Evolutionary conservation across 2,329 filamentous ascomycete genomes (phyloP).

Genomic region (Diplodia mutila): DNA sequence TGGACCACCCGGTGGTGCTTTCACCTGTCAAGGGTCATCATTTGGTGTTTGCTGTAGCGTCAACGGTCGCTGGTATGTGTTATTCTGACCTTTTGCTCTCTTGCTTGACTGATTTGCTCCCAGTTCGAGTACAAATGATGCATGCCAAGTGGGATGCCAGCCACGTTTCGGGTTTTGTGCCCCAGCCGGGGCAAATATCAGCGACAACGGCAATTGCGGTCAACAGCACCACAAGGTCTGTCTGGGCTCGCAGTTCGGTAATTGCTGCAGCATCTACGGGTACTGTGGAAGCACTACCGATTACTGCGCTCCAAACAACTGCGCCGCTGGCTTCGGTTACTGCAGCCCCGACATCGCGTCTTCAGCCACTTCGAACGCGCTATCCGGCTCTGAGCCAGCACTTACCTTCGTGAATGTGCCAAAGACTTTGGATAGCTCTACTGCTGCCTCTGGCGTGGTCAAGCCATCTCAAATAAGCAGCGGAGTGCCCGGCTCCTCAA

Average conservation of each 20-base stretch:
- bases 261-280: slow-evolving; percentile 25
- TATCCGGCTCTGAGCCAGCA: not conserved
- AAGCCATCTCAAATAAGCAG: not conserved
- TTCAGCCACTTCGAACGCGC: not conserved
- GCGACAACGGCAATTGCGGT: not conserved
- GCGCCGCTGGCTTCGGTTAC: slow-evolving; percentile 12
- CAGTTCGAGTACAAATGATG: not conserved
- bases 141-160: slow-evolving; percentile 6
- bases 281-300: slow-evolving; percentile 23
- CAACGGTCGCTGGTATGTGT: slow-evolving; percentile 1
- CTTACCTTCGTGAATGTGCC: not conserved
- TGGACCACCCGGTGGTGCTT: not conserved
- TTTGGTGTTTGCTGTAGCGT: slow-evolving; percentile 1
- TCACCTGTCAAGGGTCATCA: not conserved
- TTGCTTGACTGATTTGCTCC: not conserved
- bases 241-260: slow-evolving; percentile 20
- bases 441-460: not conserved
- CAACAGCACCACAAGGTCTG: slow-evolving; percentile 15
- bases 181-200: not conserved
- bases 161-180: slow-evolving; percentile 8
- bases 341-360: not conserved
- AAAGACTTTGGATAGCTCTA: not conserved
- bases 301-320: slow-evolving; percentile 20
- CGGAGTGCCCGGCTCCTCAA: no score
- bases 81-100: no score